phyloP scores from a whole-genome alignment of 768 basidiomycete species.

The Pisolithus marmoratus region DNA sequence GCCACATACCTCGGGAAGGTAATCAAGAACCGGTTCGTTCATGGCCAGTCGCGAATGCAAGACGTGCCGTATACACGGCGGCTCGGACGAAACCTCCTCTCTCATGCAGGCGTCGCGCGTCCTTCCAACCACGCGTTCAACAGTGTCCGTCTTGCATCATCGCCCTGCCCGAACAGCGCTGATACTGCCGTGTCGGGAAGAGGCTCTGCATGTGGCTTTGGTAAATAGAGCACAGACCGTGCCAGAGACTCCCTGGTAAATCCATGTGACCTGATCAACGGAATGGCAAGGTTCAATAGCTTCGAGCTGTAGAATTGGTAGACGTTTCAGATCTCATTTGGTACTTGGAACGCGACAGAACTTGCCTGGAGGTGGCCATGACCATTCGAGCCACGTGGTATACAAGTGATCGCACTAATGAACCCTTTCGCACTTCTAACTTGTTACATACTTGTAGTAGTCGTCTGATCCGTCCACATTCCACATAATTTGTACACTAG shows the following conservation, averaged over 20 bases:
- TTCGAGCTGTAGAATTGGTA: slow-evolving; percentile 11
- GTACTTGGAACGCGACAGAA: neutral
- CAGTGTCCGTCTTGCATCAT: slow-evolving; percentile 57
- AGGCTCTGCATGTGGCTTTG: slow-evolving; percentile 46
- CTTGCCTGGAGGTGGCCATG: slow-evolving; percentile 14
- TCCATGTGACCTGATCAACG: slow-evolving; percentile 60
- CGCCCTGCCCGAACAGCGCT: slow-evolving; percentile 67
- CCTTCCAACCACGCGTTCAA: slow-evolving; percentile 71
- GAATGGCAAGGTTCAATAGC: slow-evolving; percentile 57
- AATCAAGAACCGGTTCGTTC: slow-evolving; percentile 60
- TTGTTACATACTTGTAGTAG: neutral
- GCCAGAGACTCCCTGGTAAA: slow-evolving; percentile 71
- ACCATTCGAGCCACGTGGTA: neutral
- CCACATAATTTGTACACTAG: slow-evolving; percentile 5
- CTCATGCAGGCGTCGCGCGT: slow-evolving; percentile 54
- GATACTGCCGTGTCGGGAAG: slow-evolving; percentile 68
- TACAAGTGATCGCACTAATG: too few relatives aligned
- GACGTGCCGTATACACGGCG: slow-evolving; percentile 37
- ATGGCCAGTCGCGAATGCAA: slow-evolving; percentile 51
- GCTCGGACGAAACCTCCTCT: slow-evolving; percentile 7
- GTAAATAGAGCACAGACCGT: slow-evolving; percentile 52
- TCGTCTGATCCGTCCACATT: neutral
- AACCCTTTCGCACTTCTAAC: neutral
- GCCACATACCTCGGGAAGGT: slow-evolving; percentile 60
- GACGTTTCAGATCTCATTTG: neutral